Conservation (phyloP, 2,329 filamentous ascomycete genomes). For the Colletotrichum tabaci region DNA sequence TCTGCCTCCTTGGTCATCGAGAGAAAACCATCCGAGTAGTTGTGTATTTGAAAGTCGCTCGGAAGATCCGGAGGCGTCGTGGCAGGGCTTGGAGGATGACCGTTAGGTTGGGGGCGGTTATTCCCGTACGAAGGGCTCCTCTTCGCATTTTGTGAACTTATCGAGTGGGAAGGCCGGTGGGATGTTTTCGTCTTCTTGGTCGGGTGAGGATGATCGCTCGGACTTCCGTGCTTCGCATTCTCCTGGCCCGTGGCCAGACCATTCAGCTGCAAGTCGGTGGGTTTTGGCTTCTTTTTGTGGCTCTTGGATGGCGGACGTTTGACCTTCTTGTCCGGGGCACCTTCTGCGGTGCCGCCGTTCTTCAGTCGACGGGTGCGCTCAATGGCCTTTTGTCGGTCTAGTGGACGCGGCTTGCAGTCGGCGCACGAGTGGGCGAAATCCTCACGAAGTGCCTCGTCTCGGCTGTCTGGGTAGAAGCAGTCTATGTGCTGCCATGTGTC, state of each 20-base stretch:
- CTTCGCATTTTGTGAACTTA: slow-evolving; percentile 77
- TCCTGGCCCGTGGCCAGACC: slow-evolving; percentile 75
- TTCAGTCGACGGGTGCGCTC: slow-evolving; percentile 77
- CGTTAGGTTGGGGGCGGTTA: slow-evolving; percentile 69
- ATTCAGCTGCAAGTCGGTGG: slow-evolving; percentile 76
- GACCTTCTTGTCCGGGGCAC: slow-evolving; percentile 76
- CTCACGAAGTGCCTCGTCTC: slow-evolving; percentile 78
- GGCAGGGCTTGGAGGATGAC: slow-evolving; percentile 80
- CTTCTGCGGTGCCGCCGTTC: slow-evolving; percentile 59
- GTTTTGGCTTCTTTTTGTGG: slow-evolving; percentile 91
- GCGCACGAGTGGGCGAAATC: slow-evolving; percentile 87
- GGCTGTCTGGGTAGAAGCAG: slow-evolving; percentile 89
- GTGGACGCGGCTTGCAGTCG: slow-evolving; percentile 84
- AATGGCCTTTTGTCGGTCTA: slow-evolving; percentile 82
- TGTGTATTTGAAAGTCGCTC: slow-evolving; percentile 75
- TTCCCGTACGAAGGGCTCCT: slow-evolving; percentile 77
- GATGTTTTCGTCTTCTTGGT: slow-evolving; percentile 86
- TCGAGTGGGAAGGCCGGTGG: slow-evolving; percentile 84
- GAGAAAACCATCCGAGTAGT: slow-evolving; percentile 83
- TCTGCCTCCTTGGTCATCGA: slow-evolving; percentile 78
- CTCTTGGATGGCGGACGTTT: slow-evolving; percentile 84
- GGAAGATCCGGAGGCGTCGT: slow-evolving; percentile 79
- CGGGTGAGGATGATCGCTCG: slow-evolving; percentile 67
- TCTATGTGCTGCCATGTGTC: slow-evolving; percentile 99
- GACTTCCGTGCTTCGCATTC: slow-evolving; percentile 62